Base-by-base conservation (phyloP, 441 rosid genomes). In the Mallotus japonicus region DNA sequence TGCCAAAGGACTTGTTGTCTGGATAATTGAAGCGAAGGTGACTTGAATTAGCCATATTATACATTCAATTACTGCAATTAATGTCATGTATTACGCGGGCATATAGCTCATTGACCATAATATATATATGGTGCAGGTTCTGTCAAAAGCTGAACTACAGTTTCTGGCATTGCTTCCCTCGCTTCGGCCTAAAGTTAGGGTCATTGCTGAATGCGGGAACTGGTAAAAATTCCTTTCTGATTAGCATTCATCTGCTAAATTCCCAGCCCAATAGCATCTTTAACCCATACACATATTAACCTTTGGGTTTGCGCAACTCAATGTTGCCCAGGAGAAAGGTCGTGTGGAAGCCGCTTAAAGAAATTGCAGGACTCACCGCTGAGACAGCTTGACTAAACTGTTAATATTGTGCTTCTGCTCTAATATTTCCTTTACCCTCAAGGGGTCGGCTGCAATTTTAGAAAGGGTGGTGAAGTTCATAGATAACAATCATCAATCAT, bases 21-120 rank as follows among this genome's bases (percentile, higher is more conserved):
- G 99, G 97, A 69, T 92, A 55, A 81, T 90, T 60, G 98, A 93
- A 86, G 98, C 98, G 76, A 90, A 91, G 98, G 95, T 87, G 61
- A 64, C 0, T 11, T 12, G 20, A 34, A 34, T 4, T 50, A 17
- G 6, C 56, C 56, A 53, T 6, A 53, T 13, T 13, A 5, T 15
- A 53, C n/a, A 11, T 47, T 47, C 51, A 9, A 47, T 13, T 50
- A 15, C 15, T 24, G 6, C 0, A 20, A 5, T 22, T 22, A 2
- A 16, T 8, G 3, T 10, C 8, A 15, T 22, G 12, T 1, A 46
- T 47, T 7, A 17, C 14, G 32, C 37, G 15, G 5, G 51, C 20
- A 17, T 5, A 6, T 54, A 19, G 20, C 58, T 5, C 44, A 3
- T 57, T 69, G 72, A 56, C 46, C 22, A 49, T n/a, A 24, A 59